Evolutionary conservation across 2,329 filamentous ascomycete species (phyloP), one percentile per base, ranked within the genome.

Genomic region (Emydomyces testavorans): DNA sequence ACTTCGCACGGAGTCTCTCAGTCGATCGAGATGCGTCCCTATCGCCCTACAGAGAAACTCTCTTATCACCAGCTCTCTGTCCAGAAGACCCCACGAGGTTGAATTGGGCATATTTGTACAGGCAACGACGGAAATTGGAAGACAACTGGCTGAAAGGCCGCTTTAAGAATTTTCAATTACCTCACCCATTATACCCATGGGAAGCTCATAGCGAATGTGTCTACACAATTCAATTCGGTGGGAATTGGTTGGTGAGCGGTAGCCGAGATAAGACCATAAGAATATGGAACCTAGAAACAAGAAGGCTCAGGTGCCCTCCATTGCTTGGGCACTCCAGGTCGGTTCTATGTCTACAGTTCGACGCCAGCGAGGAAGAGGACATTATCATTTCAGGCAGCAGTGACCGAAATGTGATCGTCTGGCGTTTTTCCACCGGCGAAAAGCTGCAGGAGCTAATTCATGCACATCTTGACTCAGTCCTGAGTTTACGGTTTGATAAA

Each of bases 301-400:
- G 83, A 50, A 78, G 90, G 29, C 71, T 95, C n/a, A 71, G 82
- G 15, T 74, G 82, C 28, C 72, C 74, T n/a, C 86, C 88, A 1
- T 70, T 98, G 6, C 61, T 68, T 4, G 89, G 85, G 2, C 92
- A 98, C 62, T 69, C 66, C 8, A 89, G 87, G 11, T 96, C 90
- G 1, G 92, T 98, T 0, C 69, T 98, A 8, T 98, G 92, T 60
- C 73, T 98, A 23, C 92, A 98, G 60, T 98, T 96, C 60, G 92
- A 98, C 60, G 82, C 89, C 2, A 79, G 83, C 44, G 83, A 86
- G 0, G 78, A 84, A 11, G 85, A 96, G 61, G 90, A 96, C 58
- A 70, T 98, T 32, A 83, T 98, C n/a, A 83, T 95, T 7, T 94
- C 89, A 6, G 92, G 90, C 31, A 94, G 90, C 58, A 94, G 89